phyloP scores from a whole-genome alignment of 2,329 filamentous ascomycete species.

The Arthrinium puccinioides region DNA sequence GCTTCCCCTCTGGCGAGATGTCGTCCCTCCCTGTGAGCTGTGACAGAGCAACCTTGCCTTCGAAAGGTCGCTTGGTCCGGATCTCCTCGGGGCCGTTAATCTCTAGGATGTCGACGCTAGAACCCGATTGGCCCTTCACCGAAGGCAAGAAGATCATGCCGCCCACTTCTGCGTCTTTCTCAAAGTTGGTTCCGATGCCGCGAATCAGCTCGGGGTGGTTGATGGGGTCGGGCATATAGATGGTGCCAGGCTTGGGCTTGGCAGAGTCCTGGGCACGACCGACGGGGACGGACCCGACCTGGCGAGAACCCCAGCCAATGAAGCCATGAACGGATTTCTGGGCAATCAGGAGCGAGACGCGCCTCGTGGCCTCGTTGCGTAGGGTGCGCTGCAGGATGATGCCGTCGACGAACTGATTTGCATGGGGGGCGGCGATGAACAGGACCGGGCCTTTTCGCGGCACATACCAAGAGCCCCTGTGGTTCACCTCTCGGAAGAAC shows the following conservation, averaged over 20 bases:
- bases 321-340: conserved; percentile 94
- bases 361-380: conserved; percentile 76
- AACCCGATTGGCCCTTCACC: conserved; percentile 66
- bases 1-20: conserved; percentile 57
- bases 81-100: conserved; percentile 76
- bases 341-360: conserved; percentile 87
- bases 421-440: conserved; percentile 93
- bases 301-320: conserved; percentile 77
- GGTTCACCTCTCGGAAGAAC: conserved; percentile 97
- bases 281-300: conserved; percentile 88
- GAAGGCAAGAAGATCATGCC: conserved; percentile 84
- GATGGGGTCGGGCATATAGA: conserved; percentile 85
- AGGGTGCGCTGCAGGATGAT: conserved; percentile 88
- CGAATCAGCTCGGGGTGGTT: conserved; percentile 76
- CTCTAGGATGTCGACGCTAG: conserved; percentile 77
- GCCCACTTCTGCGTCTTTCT: conserved; percentile 65
- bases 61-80: conserved; percentile 81
- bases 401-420: conserved; percentile 94
- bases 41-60: conserved; percentile 62
- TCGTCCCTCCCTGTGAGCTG: conserved; percentile 80
- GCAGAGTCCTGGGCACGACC: conserved; percentile 85
- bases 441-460: conserved; percentile 83
- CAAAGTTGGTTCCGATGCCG: conserved; percentile 76
- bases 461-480: conserved; percentile 90
- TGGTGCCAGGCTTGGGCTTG: conserved; percentile 67